Conservation (phyloP, 1,284 basidiomycete genomes). For the Jaminaea rosea region DNA sequence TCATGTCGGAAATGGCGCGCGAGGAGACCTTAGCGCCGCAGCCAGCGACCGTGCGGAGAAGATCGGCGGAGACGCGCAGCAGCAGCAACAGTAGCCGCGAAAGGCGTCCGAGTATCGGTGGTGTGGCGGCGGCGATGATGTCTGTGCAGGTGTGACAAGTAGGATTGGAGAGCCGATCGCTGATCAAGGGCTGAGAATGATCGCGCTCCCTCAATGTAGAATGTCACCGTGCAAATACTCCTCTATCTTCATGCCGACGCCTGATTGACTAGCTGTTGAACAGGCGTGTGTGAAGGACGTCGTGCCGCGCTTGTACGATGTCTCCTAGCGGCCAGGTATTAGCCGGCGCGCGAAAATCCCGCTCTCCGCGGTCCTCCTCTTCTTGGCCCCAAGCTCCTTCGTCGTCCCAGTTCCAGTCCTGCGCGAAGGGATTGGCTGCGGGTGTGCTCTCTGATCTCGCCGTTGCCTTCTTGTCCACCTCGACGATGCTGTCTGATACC, state of each 20-base stretch:
- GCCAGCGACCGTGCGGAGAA: no score
- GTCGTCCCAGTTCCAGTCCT: not conserved
- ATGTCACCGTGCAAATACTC: not conserved
- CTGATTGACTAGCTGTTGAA: conserved; percentile 61
- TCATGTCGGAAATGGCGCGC: not conserved
- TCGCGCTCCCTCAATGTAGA: no score
- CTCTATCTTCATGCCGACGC: not conserved
- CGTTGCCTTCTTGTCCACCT: not conserved
- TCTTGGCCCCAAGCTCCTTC: not conserved
- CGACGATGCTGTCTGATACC: not conserved
- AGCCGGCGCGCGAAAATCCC: not conserved
- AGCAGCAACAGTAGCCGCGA: no score
- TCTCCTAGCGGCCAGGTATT: conserved; percentile 81
- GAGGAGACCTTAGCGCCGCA: no score
- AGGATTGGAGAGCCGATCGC: no score
- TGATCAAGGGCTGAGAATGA: no score
- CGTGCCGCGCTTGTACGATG: conserved; percentile 77
- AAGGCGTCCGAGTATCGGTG: no score
- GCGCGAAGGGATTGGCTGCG: conserved; percentile 5
- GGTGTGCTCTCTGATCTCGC: not conserved
- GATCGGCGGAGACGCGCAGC: no score
- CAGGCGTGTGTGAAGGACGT: conserved; percentile 86
- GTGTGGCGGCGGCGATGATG: no score
- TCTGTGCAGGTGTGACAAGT: no score
- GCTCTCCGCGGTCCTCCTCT: not conserved